phyloP scores from a whole-genome alignment of 306 rosid genomes.

The Leucaena leucocephala region DNA sequence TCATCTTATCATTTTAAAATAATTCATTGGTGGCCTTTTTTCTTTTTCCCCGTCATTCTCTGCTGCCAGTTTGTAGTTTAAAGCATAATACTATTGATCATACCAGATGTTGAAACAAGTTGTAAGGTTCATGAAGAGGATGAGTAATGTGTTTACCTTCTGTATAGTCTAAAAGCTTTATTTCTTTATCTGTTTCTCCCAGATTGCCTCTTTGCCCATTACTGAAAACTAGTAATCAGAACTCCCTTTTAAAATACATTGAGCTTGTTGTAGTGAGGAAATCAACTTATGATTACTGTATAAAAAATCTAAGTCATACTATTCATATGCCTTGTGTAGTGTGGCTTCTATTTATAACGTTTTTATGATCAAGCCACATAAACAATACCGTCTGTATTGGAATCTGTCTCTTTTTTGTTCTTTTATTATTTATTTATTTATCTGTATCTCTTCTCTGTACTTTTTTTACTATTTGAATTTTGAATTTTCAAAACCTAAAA shows the following conservation, averaged over 20 bases:
- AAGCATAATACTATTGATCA: not conserved
- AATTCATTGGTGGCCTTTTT: not conserved
- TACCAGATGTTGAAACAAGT: not conserved
- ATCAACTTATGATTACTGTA: not conserved
- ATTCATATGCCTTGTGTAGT: not conserved
- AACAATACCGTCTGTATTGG: too few relatives aligned
- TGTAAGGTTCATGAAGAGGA: not conserved
- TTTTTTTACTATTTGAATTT: too few relatives aligned
- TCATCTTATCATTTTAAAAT: not conserved
- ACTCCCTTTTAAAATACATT: not conserved
- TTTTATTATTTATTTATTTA: too few relatives aligned
- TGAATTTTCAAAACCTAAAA: too few relatives aligned
- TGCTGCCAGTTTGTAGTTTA: constrained; percentile 22
- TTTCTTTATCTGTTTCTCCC: not conserved
- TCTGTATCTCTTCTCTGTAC: too few relatives aligned
- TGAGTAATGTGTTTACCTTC: not conserved
- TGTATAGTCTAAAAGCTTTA: not conserved
- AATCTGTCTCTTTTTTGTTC: too few relatives aligned
- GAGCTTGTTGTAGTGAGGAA: not conserved
- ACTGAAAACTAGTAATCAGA: not conserved
- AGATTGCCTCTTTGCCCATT: not conserved
- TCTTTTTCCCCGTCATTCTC: not conserved
- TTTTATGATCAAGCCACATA: too few relatives aligned
- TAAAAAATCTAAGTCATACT: not conserved
- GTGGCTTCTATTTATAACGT: too few relatives aligned